Percentiles rank a stretch among this genome's conserved stretches.
Evolutionary conservation across 306 rosid species (phyloP).

Genomic region (Notholithocarpus densiflorus): DNA sequence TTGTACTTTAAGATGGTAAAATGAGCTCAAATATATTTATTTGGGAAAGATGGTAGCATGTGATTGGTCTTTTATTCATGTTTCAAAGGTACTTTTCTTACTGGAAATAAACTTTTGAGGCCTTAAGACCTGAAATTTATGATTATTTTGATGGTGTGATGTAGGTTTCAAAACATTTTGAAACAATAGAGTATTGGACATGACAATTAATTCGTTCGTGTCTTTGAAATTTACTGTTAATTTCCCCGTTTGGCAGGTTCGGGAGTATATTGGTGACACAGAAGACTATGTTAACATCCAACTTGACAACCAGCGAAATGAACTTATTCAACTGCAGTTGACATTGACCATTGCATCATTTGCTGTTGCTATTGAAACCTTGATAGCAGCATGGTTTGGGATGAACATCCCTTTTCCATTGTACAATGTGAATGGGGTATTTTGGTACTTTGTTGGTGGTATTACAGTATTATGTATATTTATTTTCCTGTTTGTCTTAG

Average conservation of each 20-base stretch:
- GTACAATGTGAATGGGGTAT: conserved; percentile 26
- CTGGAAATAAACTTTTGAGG: background rate
- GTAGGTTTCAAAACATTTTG: background rate
- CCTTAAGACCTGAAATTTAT: background rate
- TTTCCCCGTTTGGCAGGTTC: conserved; percentile 48
- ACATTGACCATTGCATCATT: conserved; percentile 87
- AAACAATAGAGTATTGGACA: background rate
- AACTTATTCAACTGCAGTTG: conserved; percentile 96
- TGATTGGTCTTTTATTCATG: background rate
- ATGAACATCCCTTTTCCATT: conserved; percentile 81
- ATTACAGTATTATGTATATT: conserved; percentile 37
- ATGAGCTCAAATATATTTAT: background rate
- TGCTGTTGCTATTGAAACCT: conserved; percentile 70
- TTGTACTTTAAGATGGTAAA: background rate
- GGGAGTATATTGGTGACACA: conserved; percentile 95
- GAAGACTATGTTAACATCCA: conserved; percentile 96
- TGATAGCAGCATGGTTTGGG: conserved; percentile 70
- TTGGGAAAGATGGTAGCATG: background rate
- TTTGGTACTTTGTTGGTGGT: conserved; percentile 47
- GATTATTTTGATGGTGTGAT: background rate
- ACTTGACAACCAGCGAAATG: conserved; percentile 94
- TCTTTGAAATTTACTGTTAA: conserved; percentile 9
- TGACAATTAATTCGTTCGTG: background rate
- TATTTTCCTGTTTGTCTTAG: conserved; percentile 62
- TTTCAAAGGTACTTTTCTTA: background rate